Evolutionary conservation across 192 early-diverging fungal species (phyloP).

Genomic region (Mortierella alpina): DNA sequence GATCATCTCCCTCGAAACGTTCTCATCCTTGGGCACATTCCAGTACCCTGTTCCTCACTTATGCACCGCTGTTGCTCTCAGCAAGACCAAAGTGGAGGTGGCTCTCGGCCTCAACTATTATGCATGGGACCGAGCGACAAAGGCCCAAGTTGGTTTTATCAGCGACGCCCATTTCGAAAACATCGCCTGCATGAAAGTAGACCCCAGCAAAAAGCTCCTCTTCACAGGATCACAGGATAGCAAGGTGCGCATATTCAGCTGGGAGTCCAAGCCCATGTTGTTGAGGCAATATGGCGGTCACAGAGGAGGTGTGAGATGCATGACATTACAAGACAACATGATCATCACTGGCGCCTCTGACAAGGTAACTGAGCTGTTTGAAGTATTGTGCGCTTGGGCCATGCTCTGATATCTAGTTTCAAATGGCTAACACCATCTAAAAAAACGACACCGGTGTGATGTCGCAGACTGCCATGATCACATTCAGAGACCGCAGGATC

Average conservation of each 20-base stretch:
- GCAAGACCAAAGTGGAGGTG: slow-evolving; percentile 26
- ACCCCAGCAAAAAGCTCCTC: slow-evolving; percentile 12
- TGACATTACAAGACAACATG: slow-evolving; percentile 39
- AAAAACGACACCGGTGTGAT: not conserved
- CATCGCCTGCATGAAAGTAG: slow-evolving; percentile 43
- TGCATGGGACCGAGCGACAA: slow-evolving; percentile 32
- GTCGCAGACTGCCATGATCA: slow-evolving; percentile 32
- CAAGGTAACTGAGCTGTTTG: slow-evolving; percentile 10
- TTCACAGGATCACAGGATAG: slow-evolving; percentile 43
- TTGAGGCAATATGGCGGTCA: slow-evolving; percentile 43
- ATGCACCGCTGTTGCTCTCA: slow-evolving; percentile 30
- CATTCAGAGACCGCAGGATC: slow-evolving; percentile 23
- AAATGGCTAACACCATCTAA: not conserved
- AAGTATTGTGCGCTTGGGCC: not conserved
- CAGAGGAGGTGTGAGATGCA: slow-evolving; percentile 25
- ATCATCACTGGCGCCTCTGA: slow-evolving; percentile 42
- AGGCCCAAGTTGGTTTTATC: slow-evolving; percentile 16
- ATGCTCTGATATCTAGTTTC: not conserved
- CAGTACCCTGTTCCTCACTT: slow-evolving; percentile 4
- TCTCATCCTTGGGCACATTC: slow-evolving; percentile 24
- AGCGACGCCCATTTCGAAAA: slow-evolving; percentile 18
- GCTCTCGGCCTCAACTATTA: slow-evolving; percentile 37
- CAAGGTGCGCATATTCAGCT: slow-evolving; percentile 40
- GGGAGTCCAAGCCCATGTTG: slow-evolving; percentile 43
- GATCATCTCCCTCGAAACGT: slow-evolving; percentile 33